Evolutionary conservation across 2,329 filamentous ascomycete genomes (phyloP).

Genomic region (Thelonectria discophora): DNA sequence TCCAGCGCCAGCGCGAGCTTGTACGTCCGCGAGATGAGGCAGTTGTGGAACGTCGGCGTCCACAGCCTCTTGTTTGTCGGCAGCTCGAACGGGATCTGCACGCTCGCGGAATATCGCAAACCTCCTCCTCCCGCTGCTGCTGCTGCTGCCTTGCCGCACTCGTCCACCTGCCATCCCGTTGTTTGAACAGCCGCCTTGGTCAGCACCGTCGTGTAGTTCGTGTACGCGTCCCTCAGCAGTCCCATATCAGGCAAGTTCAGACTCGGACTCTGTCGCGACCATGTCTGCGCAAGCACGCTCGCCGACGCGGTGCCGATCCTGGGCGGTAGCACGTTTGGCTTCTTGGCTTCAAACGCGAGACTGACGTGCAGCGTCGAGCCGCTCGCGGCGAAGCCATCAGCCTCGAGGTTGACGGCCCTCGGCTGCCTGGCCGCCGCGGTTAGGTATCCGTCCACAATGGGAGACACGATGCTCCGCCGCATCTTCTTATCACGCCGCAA

Average conservation of each 20-base stretch:
- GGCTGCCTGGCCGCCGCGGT: constrained; percentile 34
- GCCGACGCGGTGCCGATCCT: constrained; percentile 22
- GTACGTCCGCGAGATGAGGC: constrained; percentile 17
- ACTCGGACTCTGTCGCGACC: constrained; percentile 36
- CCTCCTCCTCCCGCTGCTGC: background rate
- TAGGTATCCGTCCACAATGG: constrained; percentile 26
- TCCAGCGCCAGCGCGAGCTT: constrained; percentile 4
- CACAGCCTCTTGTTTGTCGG: constrained; percentile 9
- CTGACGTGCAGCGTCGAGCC: constrained; percentile 27
- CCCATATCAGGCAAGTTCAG: constrained; percentile 30
- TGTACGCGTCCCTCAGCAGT: constrained; percentile 21
- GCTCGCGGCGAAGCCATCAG: constrained; percentile 27
- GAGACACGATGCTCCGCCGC: constrained; percentile 35
- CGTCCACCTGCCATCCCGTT: background rate
- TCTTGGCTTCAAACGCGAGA: constrained; percentile 30
- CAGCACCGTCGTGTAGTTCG: constrained; percentile 1
- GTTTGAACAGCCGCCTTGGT: background rate
- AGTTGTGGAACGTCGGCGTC: constrained; percentile 18
- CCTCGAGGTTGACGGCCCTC: constrained; percentile 28
- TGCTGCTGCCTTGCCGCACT: background rate
- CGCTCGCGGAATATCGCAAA: background rate
- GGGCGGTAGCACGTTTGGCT: constrained; percentile 21
- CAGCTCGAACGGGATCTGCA: constrained; percentile 12
- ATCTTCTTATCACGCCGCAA: constrained; percentile 32
- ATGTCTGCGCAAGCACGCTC: constrained; percentile 33